Evolutionary conservation across 1,284 basidiomycete genomes (phyloP).

Genomic region (Cryptococcus sp.): DNA sequence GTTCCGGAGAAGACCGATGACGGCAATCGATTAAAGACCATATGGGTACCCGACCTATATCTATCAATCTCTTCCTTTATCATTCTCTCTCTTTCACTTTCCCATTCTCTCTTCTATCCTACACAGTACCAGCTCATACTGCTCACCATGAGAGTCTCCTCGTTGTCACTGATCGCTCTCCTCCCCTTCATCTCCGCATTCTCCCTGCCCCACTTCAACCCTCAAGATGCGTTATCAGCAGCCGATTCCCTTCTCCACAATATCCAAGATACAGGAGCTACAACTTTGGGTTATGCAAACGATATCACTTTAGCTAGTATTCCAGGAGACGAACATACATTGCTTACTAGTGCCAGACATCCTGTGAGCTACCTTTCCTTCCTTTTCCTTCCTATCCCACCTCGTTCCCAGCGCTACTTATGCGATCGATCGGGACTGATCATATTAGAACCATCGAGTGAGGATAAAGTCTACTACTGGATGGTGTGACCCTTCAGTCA

Average conservation of each 20-base stretch:
- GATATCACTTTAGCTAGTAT: conserved; percentile 32
- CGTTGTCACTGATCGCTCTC: conserved; percentile 11
- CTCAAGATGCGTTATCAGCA: conserved; percentile 25
- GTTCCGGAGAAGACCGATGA: no score
- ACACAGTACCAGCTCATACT: background rate
- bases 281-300: conserved; percentile 23
- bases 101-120: background rate
- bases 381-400: background rate
- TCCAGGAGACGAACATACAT: conserved; percentile 26
- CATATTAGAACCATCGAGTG: conserved; percentile 33
- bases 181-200: conserved; percentile 20
- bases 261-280: conserved; percentile 2
- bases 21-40: no score
- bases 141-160: background rate
- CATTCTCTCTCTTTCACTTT: background rate
- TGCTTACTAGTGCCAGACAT: conserved; percentile 25
- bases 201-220: conserved; percentile 26
- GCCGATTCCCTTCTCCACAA: conserved; percentile 23
- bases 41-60: no score
- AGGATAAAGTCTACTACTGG: conserved; percentile 45
- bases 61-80: no score
- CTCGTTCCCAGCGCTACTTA: background rate
- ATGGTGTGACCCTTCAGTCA: conserved; percentile 47
- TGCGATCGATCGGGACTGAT: background rate
- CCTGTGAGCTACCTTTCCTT: conserved; percentile 21